Base-by-base conservation (phyloP, 2,329 filamentous ascomycete species). In the Cercospora sp. region DNA sequence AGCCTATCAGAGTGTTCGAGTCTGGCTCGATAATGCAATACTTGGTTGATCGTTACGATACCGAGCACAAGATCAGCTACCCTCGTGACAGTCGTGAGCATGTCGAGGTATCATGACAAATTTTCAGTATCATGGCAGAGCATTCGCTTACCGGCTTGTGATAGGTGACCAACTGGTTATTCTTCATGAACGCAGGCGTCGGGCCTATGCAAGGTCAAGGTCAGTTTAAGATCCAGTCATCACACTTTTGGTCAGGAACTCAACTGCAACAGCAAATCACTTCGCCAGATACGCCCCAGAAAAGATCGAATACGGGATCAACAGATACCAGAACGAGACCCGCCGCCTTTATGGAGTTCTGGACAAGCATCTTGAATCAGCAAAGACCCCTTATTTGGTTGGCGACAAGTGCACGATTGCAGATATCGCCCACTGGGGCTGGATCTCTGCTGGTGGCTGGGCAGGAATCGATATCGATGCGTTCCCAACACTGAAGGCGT, bases 11-110 rank as follows among this genome's bases (percentile, higher is more conserved):
- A 66, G 79, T 97, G 18, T 97, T 96, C 76, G 93, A 97, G 81
- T 91, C 88, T 71, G 93, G 92, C 66, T 88, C 90, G 71, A 95
- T 97, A 77, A 83, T 96, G 82, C 88, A 93, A 79, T 97, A 97
- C 78, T 86, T 97, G 5, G 88, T 91, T 18, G 90, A 93, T 63
- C 62, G 75, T 18, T 87, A 88, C 68, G 70, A 72, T 79, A 85
- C 84, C 30, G 90, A 94, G 63, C 83, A 95, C 84, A 94, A 93
- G 82, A 87, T 97, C 68, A 93, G 89, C 55, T 97, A 91, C 78
- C 91, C 92, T 0, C 81, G 80, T 23, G 92, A 88, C 12, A 87
- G 88, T 6, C 84, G 89, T 58, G 93, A 97, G 80, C 87, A 89
- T 79, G 93, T 91, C 80, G 91, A 78, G 64, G 73, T 75, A 45